Evolutionary conservation across 1,139 yeast genomes (phyloP).

Genomic region (Geotrichum phurueaensis): DNA sequence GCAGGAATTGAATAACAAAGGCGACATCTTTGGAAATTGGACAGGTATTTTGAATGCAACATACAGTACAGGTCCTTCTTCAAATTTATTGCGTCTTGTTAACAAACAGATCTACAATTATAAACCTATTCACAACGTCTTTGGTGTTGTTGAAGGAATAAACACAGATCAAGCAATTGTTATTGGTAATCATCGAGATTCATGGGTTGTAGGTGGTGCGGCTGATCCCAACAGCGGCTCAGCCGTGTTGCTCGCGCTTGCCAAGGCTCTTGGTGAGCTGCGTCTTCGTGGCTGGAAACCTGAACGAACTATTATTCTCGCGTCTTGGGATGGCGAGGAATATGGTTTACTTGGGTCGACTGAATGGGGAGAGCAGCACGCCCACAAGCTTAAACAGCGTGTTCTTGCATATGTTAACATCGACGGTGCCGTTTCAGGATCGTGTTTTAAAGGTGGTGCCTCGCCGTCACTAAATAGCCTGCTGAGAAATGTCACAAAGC

Average conservation of each 20-base stretch:
- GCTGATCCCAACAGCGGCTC: constrained; percentile 68
- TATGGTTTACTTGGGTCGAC: constrained; percentile 65
- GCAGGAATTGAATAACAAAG: constrained; percentile 49
- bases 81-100: constrained; percentile 44
- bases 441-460: constrained; percentile 41
- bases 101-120: constrained; percentile 52
- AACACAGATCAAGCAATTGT: constrained; percentile 46
- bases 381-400: constrained; percentile 38
- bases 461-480: constrained; percentile 49
- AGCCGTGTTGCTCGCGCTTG: constrained; percentile 53
- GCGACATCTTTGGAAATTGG: constrained; percentile 43
- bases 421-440: constrained; percentile 57
- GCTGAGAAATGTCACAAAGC: constrained; percentile 38
- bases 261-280: constrained; percentile 50
- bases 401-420: constrained; percentile 56
- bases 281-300: constrained; percentile 53
- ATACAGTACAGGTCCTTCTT: constrained; percentile 58
- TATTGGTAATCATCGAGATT: constrained; percentile 64
- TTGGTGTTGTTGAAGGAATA: constrained; percentile 52
- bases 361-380: constrained; percentile 57
- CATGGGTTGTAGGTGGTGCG: constrained; percentile 70
- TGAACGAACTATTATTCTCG: constrained; percentile 51
- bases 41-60: constrained; percentile 45
- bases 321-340: constrained; percentile 74
- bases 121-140: constrained; percentile 52